Evolutionary conservation across 805 yeast genomes (phyloP).

Genomic region (Candida caryicola): DNA sequence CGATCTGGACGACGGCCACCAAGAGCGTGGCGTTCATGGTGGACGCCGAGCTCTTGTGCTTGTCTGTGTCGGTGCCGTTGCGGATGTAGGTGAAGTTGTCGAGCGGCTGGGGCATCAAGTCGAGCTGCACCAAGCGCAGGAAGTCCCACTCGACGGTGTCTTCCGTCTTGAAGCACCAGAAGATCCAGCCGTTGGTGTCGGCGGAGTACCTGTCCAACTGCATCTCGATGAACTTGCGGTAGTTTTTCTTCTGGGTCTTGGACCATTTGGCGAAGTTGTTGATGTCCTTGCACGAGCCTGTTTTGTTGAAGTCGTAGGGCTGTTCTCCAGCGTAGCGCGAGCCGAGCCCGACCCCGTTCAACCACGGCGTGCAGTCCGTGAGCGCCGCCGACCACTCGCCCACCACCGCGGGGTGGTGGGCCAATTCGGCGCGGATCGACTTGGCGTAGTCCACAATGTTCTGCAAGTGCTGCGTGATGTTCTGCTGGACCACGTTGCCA

Average conservation of each 20-base stretch:
- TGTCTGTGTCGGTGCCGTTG: conserved; percentile 33
- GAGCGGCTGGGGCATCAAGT: conserved; percentile 63
- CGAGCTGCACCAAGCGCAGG: conserved; percentile 44
- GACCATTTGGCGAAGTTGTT: conserved; percentile 43
- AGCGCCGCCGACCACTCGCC: conserved; percentile 41
- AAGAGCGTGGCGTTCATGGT: background rate
- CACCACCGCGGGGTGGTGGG: conserved; percentile 49
- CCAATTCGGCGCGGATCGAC: conserved; percentile 35
- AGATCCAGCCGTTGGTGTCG: conserved; percentile 56
- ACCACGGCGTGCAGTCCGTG: conserved; percentile 69
- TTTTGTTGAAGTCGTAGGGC: conserved; percentile 28
- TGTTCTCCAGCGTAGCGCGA: conserved; percentile 53
- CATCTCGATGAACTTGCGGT: conserved; percentile 56
- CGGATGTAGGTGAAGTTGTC: conserved; percentile 28
- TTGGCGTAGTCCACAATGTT: conserved; percentile 31
- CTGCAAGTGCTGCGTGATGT: conserved; percentile 30
- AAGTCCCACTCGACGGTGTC: conserved; percentile 67
- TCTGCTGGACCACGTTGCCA: conserved; percentile 22
- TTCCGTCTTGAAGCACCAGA: conserved; percentile 73
- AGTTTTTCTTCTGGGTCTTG: conserved; percentile 36
- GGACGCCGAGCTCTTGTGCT: conserved; percentile 1
- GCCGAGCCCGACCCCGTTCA: conserved; percentile 68
- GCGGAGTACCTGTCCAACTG: conserved; percentile 53
- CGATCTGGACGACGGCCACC: background rate
- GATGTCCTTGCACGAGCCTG: conserved; percentile 45